A percentile compares a stretch with the other conserved stretches of the same genome.
phyloP scores from a whole-genome alignment of 352 stramenopile species.

The Phytophthora idaei region DNA sequence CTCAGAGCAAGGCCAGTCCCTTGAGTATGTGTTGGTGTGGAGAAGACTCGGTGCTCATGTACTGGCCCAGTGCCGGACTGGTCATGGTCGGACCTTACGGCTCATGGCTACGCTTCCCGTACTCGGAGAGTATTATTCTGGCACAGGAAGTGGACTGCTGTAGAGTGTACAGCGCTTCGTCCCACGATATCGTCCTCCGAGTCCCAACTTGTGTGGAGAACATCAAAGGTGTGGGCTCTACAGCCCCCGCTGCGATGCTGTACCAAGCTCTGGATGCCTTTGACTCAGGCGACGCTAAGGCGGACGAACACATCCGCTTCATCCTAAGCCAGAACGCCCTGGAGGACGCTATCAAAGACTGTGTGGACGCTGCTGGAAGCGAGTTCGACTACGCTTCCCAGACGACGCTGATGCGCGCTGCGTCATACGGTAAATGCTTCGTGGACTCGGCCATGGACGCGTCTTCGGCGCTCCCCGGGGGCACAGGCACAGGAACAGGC shows the following conservation, averaged over 20 bases:
- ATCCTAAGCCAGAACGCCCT: slow-evolving; percentile 84
- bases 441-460: slow-evolving; percentile 69
- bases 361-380: slow-evolving; percentile 81
- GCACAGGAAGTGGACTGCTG: slow-evolving; percentile 76
- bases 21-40: slow-evolving; percentile 88
- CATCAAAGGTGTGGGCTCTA: slow-evolving; percentile 89
- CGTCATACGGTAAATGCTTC: slow-evolving; percentile 91
- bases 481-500: slow-evolving; percentile 16
- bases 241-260: slow-evolving; percentile 88
- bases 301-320: slow-evolving; percentile 90
- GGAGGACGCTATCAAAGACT: slow-evolving; percentile 88
- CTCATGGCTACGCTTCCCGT: slow-evolving; percentile 86
- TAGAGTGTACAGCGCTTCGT: slow-evolving; percentile 68
- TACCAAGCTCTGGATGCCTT: slow-evolving; percentile 91
- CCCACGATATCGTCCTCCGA: slow-evolving; percentile 87
- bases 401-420: slow-evolving; percentile 80
- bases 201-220: slow-evolving; percentile 86
- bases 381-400: slow-evolving; percentile 89
- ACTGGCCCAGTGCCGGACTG: slow-evolving; percentile 82
- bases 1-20: slow-evolving; percentile 80
- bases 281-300: slow-evolving; percentile 87
- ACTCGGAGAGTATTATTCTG: slow-evolving; percentile 77
- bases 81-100: slow-evolving; percentile 89
- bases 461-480: slow-evolving; percentile 29
- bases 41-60: slow-evolving; percentile 90